Evolutionary conservation across 805 yeast species (phyloP).

Genomic region (Starmerella asiatica): DNA sequence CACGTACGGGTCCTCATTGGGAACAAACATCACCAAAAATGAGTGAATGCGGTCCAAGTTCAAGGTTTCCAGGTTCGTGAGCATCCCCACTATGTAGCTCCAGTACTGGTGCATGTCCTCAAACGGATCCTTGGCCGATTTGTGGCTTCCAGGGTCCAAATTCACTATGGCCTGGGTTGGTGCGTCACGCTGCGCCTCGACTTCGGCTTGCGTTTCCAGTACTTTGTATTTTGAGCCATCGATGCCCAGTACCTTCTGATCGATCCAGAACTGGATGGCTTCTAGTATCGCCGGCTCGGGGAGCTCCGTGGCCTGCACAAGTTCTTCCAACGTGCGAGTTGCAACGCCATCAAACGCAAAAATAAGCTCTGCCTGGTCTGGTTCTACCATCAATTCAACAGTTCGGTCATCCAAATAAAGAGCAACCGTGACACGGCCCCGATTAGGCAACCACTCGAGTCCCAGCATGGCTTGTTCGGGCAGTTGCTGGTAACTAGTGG

Average conservation of each 20-base stretch:
- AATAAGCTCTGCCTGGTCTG: conserved; percentile 58
- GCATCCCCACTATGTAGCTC: conserved; percentile 44
- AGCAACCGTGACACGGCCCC: conserved; percentile 51
- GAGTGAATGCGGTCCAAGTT: conserved; percentile 39
- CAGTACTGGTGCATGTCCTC: conserved; percentile 31
- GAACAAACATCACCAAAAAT: conserved; percentile 42
- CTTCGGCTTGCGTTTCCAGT: conserved; percentile 25
- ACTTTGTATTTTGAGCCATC: conserved; percentile 31
- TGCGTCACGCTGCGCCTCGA: conserved; percentile 18
- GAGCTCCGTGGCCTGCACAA: conserved; percentile 33
- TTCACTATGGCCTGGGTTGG: conserved; percentile 18
- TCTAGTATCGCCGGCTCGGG: conserved; percentile 30
- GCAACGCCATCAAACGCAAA: conserved; percentile 20
- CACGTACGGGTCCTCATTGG: conserved; percentile 35
- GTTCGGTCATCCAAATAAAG: conserved; percentile 40
- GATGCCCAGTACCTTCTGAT: conserved; percentile 39
- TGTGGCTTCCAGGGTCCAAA: conserved; percentile 16
- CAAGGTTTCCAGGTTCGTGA: conserved; percentile 41
- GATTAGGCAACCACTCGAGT: conserved; percentile 41
- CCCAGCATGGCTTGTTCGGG: conserved; percentile 40
- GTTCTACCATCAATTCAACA: conserved; percentile 38
- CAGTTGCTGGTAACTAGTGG: conserved; percentile 29
- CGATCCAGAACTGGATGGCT: conserved; percentile 50
- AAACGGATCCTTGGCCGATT: conserved; percentile 4
- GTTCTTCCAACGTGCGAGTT: conserved; percentile 25